Conservation (phyloP, 768 basidiomycete genomes). For the Auriscalpium microsporum region DNA sequence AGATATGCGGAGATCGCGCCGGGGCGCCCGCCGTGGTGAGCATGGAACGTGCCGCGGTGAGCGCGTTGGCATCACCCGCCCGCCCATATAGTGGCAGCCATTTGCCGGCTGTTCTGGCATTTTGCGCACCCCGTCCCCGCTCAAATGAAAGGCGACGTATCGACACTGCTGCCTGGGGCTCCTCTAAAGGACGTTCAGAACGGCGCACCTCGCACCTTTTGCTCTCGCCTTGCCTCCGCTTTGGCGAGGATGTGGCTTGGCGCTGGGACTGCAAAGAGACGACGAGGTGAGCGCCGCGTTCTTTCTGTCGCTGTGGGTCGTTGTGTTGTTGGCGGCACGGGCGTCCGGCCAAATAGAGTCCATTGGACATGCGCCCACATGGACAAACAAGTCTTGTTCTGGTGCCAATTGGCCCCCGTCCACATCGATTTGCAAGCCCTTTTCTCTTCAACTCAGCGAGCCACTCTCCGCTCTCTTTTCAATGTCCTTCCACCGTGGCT, state of each 20-base stretch:
- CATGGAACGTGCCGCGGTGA: background rate
- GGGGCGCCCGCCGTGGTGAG: background rate
- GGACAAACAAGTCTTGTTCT: conserved; percentile 34
- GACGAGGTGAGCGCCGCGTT: background rate
- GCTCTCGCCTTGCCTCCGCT: background rate
- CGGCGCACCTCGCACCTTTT: background rate
- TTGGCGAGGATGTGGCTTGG: background rate
- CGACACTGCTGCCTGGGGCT: background rate
- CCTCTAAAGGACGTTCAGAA: too few species aligned
- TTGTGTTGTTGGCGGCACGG: conserved; percentile 1
- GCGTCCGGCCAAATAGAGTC: conserved; percentile 20
- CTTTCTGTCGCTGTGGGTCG: conserved; percentile 1
- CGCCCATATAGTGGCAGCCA: background rate
- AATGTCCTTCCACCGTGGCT: background rate
- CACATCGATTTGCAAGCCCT: background rate
- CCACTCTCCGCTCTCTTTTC: background rate
- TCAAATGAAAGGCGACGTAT: background rate
- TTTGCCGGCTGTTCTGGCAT: background rate
- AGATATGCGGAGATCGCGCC: background rate
- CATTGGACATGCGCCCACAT: conserved; percentile 30
- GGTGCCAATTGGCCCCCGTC: conserved; percentile 4
- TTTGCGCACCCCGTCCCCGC: background rate
- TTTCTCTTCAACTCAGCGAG: conserved; percentile 5
- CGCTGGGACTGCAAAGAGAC: background rate
- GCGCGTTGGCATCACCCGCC: background rate